phyloP scores from a whole-genome alignment of 148 eudicot genomes.

The Rhododendron williamsianum region DNA sequence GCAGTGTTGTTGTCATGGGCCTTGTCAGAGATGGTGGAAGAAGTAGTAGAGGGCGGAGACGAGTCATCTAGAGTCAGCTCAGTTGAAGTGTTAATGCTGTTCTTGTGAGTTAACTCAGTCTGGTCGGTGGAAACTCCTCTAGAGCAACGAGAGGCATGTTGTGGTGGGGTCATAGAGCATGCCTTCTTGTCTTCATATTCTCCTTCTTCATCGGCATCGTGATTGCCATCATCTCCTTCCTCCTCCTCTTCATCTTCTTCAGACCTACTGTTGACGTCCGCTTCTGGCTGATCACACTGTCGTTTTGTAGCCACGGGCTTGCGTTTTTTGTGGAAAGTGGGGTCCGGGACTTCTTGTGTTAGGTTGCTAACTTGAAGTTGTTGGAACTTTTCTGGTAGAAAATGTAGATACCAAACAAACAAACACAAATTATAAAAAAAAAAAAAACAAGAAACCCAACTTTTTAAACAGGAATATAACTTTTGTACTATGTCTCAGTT shows the following conservation, averaged over 20 bases:
- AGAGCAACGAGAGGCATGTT: conserved; percentile 24
- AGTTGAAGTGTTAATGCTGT: neutral
- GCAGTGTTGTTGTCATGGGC: conserved; percentile 9
- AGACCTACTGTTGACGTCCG: neutral
- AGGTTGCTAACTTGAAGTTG: conserved; percentile 14
- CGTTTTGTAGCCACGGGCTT: conserved; percentile 21
- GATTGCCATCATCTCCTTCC: conserved; percentile 24
- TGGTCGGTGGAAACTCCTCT: conserved; percentile 37
- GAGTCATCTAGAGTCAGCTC: conserved; percentile 15
- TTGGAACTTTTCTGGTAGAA: conserved; percentile 5
- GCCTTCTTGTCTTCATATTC: conserved; percentile 20
- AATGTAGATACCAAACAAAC: too few relatives aligned
- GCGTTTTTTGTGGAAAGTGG: conserved; percentile 22
- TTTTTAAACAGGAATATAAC: too few relatives aligned
- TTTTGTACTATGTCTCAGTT: too few relatives aligned
- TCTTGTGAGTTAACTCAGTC: conserved; percentile 4
- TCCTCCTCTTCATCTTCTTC: conserved; percentile 10
- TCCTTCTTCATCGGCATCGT: neutral
- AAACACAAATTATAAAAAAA: too few relatives aligned
- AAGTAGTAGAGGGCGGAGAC: conserved; percentile 35
- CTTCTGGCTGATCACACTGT: conserved; percentile 9
- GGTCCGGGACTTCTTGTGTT: conserved; percentile 11
- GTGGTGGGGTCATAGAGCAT: conserved; percentile 23
- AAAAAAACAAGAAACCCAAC: too few relatives aligned
- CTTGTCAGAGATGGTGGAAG: conserved; percentile 36